Percentiles rank a stretch among this genome's conserved stretches.
phyloP scores from a whole-genome alignment of 768 basidiomycete genomes.

The Mycena latifolia region DNA sequence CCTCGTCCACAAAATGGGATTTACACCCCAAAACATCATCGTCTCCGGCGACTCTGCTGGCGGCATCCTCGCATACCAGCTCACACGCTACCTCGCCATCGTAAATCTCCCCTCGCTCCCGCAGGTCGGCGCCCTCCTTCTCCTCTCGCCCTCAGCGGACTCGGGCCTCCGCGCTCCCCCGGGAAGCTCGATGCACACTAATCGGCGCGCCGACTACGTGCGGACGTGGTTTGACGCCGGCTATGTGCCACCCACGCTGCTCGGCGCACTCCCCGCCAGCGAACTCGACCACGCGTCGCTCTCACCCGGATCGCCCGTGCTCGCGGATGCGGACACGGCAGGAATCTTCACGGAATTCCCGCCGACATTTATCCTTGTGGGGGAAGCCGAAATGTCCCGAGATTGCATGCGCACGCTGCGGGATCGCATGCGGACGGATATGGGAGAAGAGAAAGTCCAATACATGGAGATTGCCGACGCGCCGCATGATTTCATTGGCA shows the following conservation, averaged over 20 bases:
- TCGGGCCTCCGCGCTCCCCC: slow-evolving; percentile 9
- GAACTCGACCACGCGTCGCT: slow-evolving; percentile 30
- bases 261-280: slow-evolving; percentile 14
- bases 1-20: slow-evolving; percentile 57
- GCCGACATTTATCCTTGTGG: slow-evolving; percentile 49
- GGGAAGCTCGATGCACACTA: slow-evolving; percentile 30
- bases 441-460: slow-evolving; percentile 40
- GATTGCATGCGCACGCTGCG: slow-evolving; percentile 44
- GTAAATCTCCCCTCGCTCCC: slow-evolving; percentile 21
- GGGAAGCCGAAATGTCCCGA: slow-evolving; percentile 47
- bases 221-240: slow-evolving; percentile 9
- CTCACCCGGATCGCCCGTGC: slow-evolving; percentile 29
- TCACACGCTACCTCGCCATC: slow-evolving; percentile 49
- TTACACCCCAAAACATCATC: slow-evolving; percentile 57
- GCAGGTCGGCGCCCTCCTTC: slow-evolving; percentile 45
- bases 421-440: slow-evolving; percentile 45
- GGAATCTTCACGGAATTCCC: slow-evolving; percentile 43
- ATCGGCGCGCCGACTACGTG: slow-evolving; percentile 20
- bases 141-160: slow-evolving; percentile 48
- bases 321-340: slow-evolving; percentile 6
- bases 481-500: slow-evolving; percentile 43
- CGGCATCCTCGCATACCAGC: slow-evolving; percentile 58
- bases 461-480: slow-evolving; percentile 44
- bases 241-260: slow-evolving; percentile 13
- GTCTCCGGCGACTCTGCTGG: slow-evolving; percentile 69